Evolutionary conservation across 768 basidiomycete species (phyloP), one percentile per base, ranked within the genome.

Genomic region (Rhodosporidiobolus sp.): DNA sequence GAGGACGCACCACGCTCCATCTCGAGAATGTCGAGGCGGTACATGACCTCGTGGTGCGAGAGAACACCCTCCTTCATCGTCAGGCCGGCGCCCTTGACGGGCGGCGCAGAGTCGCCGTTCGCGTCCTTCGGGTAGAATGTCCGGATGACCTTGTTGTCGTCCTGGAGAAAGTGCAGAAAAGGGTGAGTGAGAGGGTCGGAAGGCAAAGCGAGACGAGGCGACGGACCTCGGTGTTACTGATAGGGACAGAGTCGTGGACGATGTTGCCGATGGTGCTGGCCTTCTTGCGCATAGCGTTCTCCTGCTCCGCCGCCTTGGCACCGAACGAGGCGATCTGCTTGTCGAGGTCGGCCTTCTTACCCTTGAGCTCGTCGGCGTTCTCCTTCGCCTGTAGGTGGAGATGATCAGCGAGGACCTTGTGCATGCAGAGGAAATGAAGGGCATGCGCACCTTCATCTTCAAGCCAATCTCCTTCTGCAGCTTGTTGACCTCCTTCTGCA

Each of bases 1-100:
- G 3, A 54, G 19, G 34, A 80, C 84, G n/a, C 72, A 89, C 92
- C 96, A 81, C 96, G 87, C 81, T 99, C 96, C 57, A 96, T 88
- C 81, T 98, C 96, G 87, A 95, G 94, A 32, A 92, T 94, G 78
- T 96, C 96, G 35, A 99, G 83, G 54, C 92, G 87, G 58, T 93
- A 86, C 58, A 99, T 86, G 34, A 98, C 92, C 83, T 99, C 96
- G 78, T 99, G 94, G 81, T 99, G 96, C n/a, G 95, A 89, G 83
- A 98, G 86, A 79, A 98, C 92, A 60, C 86, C 89, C 7, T 85
- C 83, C 26, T 80, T 77, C 80, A 86, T 87, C 24, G 60, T 63
- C 22, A 70, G 55, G 22, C 67, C 72, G 8, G 48, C 69, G 16
- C 75, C 75, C 69, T 73, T 73, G 63, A 59, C 56, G 0, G 75